These are phyloP conservation scores for Suillus hirtellus DNA, from an alignment of 768 basidiomycete species.

Conservation along the genomic window DNA sequence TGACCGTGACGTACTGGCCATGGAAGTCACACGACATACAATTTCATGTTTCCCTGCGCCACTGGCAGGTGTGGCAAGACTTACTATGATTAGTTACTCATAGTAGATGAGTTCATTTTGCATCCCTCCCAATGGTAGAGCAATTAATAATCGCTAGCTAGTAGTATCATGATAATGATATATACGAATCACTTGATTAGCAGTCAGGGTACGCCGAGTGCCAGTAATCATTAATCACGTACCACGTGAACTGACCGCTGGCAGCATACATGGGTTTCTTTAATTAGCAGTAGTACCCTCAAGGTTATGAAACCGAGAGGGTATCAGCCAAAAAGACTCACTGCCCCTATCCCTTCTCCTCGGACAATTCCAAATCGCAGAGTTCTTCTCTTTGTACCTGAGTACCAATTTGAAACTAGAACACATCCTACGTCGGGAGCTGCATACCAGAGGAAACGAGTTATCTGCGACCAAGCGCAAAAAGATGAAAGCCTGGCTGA, in stretches of 20 bases:
- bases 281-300: background rate
- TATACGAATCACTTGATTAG: too few relatives aligned
- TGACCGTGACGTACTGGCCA: background rate
- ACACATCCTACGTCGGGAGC: background rate
- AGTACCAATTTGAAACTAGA: background rate
- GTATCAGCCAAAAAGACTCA: background rate
- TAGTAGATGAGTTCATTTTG: background rate
- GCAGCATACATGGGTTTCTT: background rate
- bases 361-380: background rate
- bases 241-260: background rate
- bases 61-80: too few relatives aligned
- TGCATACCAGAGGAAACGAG: background rate
- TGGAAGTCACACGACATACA: background rate
- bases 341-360: background rate
- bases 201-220: too few relatives aligned
- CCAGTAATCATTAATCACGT: too few relatives aligned
- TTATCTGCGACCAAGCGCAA: constrained; percentile 6
- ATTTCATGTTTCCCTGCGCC: background rate
- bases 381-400: background rate
- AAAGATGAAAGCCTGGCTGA: background rate
- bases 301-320: constrained; percentile 1
- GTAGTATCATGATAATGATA: too few relatives aligned
- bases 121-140: background rate
- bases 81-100: too few relatives aligned
- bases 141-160: background rate